Evolutionary conservation across 257 asterid genomes (phyloP).

Genomic region (Solanum gracilifrons): DNA sequence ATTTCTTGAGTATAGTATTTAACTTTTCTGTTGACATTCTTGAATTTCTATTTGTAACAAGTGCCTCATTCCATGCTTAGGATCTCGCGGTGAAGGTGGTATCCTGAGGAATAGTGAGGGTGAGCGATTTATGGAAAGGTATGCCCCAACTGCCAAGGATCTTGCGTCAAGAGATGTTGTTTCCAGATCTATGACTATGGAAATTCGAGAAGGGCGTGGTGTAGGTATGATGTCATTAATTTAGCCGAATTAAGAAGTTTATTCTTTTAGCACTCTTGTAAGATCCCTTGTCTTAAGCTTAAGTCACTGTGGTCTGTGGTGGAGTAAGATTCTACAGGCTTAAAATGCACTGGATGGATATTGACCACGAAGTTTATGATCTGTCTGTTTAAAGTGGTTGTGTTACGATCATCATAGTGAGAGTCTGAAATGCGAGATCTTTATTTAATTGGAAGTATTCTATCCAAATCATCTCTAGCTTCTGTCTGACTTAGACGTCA

Average conservation of each 20-base stretch:
- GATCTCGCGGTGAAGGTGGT: conserved; percentile 99
- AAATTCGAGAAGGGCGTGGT: conserved; percentile 99
- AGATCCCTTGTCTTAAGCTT: neutral
- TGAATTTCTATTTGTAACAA: neutral
- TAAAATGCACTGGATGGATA: neutral
- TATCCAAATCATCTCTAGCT: neutral
- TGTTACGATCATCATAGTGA: neutral
- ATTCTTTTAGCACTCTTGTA: neutral
- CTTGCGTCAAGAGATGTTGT: conserved; percentile 99
- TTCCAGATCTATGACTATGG: conserved; percentile 99
- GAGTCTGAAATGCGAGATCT: neutral
- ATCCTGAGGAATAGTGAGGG: conserved; percentile 96
- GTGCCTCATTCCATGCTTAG: conserved; percentile 17
- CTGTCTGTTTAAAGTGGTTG: neutral
- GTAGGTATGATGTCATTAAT: conserved; percentile 48
- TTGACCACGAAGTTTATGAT: neutral
- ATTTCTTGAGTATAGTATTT: neutral
- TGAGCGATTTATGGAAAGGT: conserved; percentile 97
- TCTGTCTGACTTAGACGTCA: neutral
- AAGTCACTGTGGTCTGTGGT: neutral
- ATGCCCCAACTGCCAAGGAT: conserved; percentile 99
- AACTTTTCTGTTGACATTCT: neutral
- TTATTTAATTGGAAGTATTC: neutral
- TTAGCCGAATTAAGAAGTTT: neutral
- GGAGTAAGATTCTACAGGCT: neutral